Evolutionary conservation across 352 stramenopile genomes (phyloP).

Genomic region (Phytophthora capsici): DNA sequence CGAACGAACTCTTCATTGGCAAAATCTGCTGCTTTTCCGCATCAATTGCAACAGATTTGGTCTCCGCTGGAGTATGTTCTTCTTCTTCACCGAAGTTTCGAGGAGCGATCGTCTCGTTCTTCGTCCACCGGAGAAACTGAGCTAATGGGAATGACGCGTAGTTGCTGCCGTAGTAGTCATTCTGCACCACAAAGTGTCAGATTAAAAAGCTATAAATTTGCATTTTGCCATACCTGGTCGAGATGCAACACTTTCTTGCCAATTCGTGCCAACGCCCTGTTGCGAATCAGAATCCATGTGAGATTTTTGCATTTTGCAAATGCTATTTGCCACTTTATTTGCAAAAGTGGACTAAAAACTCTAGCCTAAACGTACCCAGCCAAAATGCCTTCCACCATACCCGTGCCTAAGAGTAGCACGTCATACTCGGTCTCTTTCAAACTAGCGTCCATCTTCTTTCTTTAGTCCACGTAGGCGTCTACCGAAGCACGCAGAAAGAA

Average conservation of each 20-base stretch:
- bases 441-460: constrained; percentile 57
- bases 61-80: constrained; percentile 12
- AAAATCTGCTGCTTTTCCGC: constrained; percentile 27
- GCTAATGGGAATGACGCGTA: constrained; percentile 72
- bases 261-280: constrained; percentile 64
- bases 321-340: constrained; percentile 8
- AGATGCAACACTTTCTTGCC: constrained; percentile 83
- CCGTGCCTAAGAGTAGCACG: constrained; percentile 78
- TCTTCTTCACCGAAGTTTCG: constrained; percentile 46
- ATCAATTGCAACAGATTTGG: background rate
- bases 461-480: constrained; percentile 29
- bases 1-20: constrained; percentile 54
- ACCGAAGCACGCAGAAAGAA: constrained; percentile 35
- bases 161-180: constrained; percentile 86
- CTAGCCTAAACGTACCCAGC: constrained; percentile 50
- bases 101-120: constrained; percentile 49
- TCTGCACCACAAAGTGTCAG: constrained; percentile 38
- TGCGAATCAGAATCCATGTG: constrained; percentile 1
- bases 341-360: background rate
- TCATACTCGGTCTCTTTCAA: constrained; percentile 76
- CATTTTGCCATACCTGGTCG: constrained; percentile 54
- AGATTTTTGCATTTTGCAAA: background rate
- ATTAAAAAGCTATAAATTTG: background rate
- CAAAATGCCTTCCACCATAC: constrained; percentile 82
- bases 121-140: constrained; percentile 66